Evolutionary conservation across 495 filamentous ascomycete genomes (phyloP).

Genomic region (Penicillium paradoxum): DNA sequence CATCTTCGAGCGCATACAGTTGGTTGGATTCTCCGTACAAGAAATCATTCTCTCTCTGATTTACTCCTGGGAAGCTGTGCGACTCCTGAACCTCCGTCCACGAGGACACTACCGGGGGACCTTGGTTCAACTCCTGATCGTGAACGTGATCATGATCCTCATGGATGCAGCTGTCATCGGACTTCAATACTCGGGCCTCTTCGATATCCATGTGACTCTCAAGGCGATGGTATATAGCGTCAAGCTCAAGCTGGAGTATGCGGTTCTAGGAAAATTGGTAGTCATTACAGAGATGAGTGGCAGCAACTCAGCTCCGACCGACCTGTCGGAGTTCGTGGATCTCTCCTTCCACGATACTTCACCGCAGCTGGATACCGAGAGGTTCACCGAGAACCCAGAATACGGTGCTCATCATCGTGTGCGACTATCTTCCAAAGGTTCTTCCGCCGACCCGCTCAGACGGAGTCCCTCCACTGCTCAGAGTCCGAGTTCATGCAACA

Average conservation of each 20-base stretch:
- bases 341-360: slow-evolving; percentile 16
- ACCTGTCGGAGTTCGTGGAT: slow-evolving; percentile 28
- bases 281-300: slow-evolving; percentile 20
- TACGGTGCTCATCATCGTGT: not conserved
- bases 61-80: slow-evolving; percentile 45
- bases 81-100: slow-evolving; percentile 36
- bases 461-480: slow-evolving; percentile 1
- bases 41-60: slow-evolving; percentile 48
- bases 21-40: slow-evolving; percentile 46
- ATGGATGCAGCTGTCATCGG: slow-evolving; percentile 42
- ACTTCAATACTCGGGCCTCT: slow-evolving; percentile 41
- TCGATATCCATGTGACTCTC: slow-evolving; percentile 45
- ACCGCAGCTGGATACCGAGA: slow-evolving; percentile 14
- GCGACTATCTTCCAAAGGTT: slow-evolving; percentile 12
- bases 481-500: slow-evolving; percentile 1
- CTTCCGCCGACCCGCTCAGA: slow-evolving; percentile 10
- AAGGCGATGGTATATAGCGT: slow-evolving; percentile 51
- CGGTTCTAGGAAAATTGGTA: slow-evolving; percentile 45
- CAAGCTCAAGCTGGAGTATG: slow-evolving; percentile 54
- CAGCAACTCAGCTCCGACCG: slow-evolving; percentile 19
- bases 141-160: slow-evolving; percentile 45
- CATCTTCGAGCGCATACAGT: slow-evolving; percentile 48
- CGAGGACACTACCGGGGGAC: slow-evolving; percentile 29
- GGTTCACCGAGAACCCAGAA: slow-evolving; percentile 4
- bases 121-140: slow-evolving; percentile 43